These are phyloP conservation scores for Daldinia loculata DNA, from an alignment of 495 filamentous ascomycete genomes.

Conservation along the genomic window DNA sequence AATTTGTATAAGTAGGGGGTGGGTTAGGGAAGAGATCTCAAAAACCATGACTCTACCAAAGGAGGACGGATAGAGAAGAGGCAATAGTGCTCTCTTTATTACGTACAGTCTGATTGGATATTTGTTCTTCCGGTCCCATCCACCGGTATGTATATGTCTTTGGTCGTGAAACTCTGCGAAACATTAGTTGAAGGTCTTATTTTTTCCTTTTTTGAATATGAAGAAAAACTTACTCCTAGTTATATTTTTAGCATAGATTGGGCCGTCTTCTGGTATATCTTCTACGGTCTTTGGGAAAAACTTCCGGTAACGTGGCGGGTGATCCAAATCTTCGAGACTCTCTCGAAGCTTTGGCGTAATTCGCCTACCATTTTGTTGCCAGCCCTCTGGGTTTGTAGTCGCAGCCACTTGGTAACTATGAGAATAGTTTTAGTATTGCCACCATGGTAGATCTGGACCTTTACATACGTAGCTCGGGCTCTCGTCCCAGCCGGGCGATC, in stretches of 20 bases:
- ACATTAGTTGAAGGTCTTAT: not conserved
- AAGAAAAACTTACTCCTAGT: not conserved
- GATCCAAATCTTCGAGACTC: not conserved
- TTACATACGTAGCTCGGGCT: not conserved
- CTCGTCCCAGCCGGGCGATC: not conserved
- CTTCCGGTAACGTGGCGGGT: not conserved
- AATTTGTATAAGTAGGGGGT: not conserved
- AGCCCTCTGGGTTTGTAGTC: not conserved
- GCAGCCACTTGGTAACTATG: not conserved
- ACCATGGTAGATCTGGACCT: not conserved
- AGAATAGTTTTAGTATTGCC: not conserved
- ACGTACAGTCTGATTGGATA: not conserved
- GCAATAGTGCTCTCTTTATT: not conserved
- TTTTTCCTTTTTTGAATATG: not conserved
- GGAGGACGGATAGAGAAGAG: not conserved
- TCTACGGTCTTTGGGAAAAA: not conserved
- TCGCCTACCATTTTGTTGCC: not conserved
- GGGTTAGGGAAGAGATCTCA: not conserved
- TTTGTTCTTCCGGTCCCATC: not conserved
- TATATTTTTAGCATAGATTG: not conserved
- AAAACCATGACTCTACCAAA: not conserved
- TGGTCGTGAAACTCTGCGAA: not conserved
- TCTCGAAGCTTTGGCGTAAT: not conserved
- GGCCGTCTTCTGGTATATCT: not conserved
- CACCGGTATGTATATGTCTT: not conserved